Evolutionary conservation across 306 rosid genomes (phyloP).

Genomic region (Acmispon strigosus): DNA sequence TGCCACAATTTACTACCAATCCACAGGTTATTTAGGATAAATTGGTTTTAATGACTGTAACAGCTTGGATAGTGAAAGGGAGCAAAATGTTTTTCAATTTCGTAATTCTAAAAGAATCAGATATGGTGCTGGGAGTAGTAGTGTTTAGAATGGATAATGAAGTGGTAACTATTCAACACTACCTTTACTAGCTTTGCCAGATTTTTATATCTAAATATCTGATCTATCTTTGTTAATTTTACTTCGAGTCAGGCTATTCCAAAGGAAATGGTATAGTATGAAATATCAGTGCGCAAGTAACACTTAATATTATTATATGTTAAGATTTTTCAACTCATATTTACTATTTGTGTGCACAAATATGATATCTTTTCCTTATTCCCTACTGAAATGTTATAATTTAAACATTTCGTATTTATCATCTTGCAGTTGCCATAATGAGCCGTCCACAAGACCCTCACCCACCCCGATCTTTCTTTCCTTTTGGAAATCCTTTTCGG

Average conservation of each 20-base stretch:
- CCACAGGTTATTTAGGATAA: background rate
- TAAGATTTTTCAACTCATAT: too few relatives aligned
- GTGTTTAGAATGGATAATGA: background rate
- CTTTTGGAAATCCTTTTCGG: constrained; percentile 77
- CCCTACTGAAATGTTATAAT: background rate
- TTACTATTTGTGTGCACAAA: background rate
- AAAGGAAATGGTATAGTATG: background rate
- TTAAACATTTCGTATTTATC: background rate
- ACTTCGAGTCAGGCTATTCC: background rate
- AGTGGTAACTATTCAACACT: background rate
- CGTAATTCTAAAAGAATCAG: background rate
- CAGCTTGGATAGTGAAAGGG: background rate
- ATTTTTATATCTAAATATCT: background rate
- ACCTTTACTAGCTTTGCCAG: background rate
- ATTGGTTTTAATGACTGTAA: background rate
- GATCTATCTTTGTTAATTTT: background rate
- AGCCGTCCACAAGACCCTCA: constrained; percentile 67
- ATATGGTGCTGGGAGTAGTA: background rate
- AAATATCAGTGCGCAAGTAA: background rate
- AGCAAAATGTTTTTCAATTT: background rate
- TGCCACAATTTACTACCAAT: background rate
- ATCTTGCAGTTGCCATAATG: constrained; percentile 44
- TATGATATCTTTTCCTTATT: background rate
- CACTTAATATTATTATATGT: background rate
- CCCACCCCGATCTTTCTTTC: constrained; percentile 56